Evolutionary conservation across 176 grass and related monocot species (phyloP).

Genomic region (Hyparrhenia diplandra): DNA sequence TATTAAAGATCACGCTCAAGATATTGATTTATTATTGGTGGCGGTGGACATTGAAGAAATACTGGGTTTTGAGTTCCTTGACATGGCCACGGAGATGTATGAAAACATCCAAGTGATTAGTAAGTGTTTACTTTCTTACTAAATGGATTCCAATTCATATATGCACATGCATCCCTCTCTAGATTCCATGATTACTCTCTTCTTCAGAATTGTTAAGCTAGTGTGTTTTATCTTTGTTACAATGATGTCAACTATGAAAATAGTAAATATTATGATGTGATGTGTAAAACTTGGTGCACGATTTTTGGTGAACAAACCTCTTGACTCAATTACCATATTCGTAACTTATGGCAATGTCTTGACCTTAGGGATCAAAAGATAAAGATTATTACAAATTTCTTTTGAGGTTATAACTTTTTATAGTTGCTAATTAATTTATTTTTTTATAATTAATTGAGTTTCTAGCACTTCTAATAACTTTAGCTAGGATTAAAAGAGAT

Average conservation of each 20-base stretch:
- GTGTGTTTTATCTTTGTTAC: background rate
- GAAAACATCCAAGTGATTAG: constrained; percentile 24
- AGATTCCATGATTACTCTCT: background rate
- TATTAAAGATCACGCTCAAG: background rate
- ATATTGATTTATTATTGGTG: constrained; percentile 24
- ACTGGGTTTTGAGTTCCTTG: constrained; percentile 11
- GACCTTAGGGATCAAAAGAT: background rate
- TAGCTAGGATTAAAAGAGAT: background rate
- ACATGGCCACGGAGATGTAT: background rate
- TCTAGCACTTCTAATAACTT: background rate
- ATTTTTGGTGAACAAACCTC: background rate
- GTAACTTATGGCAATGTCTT: background rate
- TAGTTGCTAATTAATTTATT: background rate
- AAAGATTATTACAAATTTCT: background rate
- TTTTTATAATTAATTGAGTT: background rate
- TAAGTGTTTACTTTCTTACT: background rate
- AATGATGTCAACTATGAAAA: constrained; percentile 7
- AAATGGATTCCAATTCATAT: background rate
- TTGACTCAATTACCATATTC: background rate
- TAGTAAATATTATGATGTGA: background rate
- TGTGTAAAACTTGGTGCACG: background rate
- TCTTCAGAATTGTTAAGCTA: background rate
- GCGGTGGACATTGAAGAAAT: constrained; percentile 17
- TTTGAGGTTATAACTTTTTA: background rate
- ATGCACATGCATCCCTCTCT: background rate